These are phyloP conservation scores for Dothidotthia symphoricarpi DNA, from an alignment of 2,329 filamentous ascomycete species.

Conservation along the genomic window DNA sequence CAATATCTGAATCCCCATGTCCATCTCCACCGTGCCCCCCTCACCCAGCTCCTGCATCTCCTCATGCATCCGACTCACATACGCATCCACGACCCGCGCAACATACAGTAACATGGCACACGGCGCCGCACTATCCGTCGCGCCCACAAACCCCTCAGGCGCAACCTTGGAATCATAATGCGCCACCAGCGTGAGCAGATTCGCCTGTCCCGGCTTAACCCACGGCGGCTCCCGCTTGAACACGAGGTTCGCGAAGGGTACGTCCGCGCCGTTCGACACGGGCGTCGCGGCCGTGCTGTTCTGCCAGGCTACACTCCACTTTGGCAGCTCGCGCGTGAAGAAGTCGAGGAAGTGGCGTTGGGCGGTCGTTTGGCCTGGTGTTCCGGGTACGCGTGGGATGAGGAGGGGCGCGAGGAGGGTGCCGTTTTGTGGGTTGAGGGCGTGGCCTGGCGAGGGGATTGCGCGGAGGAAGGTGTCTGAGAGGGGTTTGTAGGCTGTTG, in stretches of 20 bases:
- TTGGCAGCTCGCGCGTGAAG: constrained; percentile 70
- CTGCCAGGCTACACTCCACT: constrained; percentile 79
- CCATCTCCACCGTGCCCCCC: constrained; percentile 64
- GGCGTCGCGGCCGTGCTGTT: constrained; percentile 88
- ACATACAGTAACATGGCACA: constrained; percentile 92
- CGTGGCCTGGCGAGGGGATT: constrained; percentile 67
- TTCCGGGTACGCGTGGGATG: constrained; percentile 83
- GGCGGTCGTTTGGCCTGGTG: constrained; percentile 67
- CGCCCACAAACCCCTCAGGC: constrained; percentile 86
- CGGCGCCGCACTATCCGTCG: constrained; percentile 88
- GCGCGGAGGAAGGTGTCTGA: constrained; percentile 71
- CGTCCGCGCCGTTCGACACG: constrained; percentile 63
- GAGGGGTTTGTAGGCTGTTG: constrained; percentile 58
- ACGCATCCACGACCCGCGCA: constrained; percentile 74
- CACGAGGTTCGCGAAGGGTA: constrained; percentile 87
- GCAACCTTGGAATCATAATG: constrained; percentile 87
- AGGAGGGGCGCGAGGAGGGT: constrained; percentile 82
- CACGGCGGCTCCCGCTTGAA: constrained; percentile 86
- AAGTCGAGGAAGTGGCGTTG: constrained; percentile 82
- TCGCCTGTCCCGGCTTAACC: constrained; percentile 69
- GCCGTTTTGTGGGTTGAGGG: constrained; percentile 77
- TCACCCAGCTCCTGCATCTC: constrained; percentile 58
- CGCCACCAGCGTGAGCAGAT: constrained; percentile 80
- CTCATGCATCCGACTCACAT: constrained; percentile 78
- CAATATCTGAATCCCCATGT: constrained; percentile 82